Base-by-base conservation (phyloP, 2,329 filamentous ascomycete genomes). In the Epichloe gansuensis region DNA sequence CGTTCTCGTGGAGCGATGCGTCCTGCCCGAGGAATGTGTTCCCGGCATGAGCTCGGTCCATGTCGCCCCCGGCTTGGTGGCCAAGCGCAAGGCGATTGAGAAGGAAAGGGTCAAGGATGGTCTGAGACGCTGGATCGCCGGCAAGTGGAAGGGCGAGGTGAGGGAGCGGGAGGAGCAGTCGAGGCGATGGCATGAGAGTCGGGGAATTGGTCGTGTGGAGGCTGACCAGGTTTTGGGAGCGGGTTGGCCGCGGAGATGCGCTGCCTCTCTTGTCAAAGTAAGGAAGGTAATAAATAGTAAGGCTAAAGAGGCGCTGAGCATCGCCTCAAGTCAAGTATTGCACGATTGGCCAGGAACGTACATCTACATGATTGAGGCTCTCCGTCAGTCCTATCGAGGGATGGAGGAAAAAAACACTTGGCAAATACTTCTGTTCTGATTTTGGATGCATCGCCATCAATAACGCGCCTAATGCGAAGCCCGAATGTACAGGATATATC, bases 101-200 rank as follows among this genome's bases (percentile, higher is more conserved):
- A 76, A 77, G 58, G 82, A 87, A 68, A 73, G 74, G 55, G 72
- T 88, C 44, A 87, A 86, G 63, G 83, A 88, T 60, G 75, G 75
- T 15, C 65, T 88, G 55, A 69, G 83, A 39, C 73, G 75, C 12
- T 87, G 83, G 81, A 74, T 88, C 2, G 83, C 76, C 34, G 69
- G 65, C n/a, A 76, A 77, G 28, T 81, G 76, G 76, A 70, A 66
- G 42, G 68, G 76, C 21, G 72, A 80, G 64, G 77, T 80, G 3
- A 67, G 66, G 52, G 70, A 75, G 62, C 67, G 72, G 46, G 72
- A 72, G 59, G 72, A 81, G 61, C 67, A 70, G 51, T 66, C 76
- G 25, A 69, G 65, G 56, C 63, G 61, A 54, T 72, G 69, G 64
- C 74, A 80, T 56, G 77, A 81, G 63, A 69, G 67, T 34, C 67